Evolutionary conservation across 805 yeast genomes (phyloP), one percentile per base, ranked within the genome.

Genomic region (Starmerella bombi): DNA sequence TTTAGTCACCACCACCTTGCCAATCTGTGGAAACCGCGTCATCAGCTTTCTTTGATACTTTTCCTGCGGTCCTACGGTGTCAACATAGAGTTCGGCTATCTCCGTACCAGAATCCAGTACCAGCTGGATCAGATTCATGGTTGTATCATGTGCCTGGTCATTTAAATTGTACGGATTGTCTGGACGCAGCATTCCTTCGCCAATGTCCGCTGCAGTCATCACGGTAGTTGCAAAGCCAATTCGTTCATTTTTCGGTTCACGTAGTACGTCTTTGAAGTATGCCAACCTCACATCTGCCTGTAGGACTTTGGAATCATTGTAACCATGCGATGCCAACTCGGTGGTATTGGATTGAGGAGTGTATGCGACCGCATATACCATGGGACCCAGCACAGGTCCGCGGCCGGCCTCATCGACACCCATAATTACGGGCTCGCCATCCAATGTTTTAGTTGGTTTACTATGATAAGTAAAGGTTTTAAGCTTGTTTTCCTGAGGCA

Each of bases 361-460:
- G 56, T 84, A 91, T 3, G 91, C 76, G 5, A 84, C 66, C 3
- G 94, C 94, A 55, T 91, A 91, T 2, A 91, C 98, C 98, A 91
- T 91, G 0, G 97, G 93, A 0, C 98, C 98, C 31, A 93, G 54
- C 0, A 93, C 96, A 0, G 99, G 99, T 0, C 99, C 99, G 50
- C 99, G 69, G 1, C 99, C 99, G 0, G 99, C 99, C 58, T 91
- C 99, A 59, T 91, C 99, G 1, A 91, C 94, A 1, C 99, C 99
- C 9, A 91, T 60, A 7, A 77, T 67, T 15, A 59, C 61, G 0
- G 54, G 51, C 33, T 43, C 50, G 8, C 17, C 17, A 12, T 41
- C 40, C 1, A 16, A 3, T 5, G 34, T 17, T 1, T 5, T 5
- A 4, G 30, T 34, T 2, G 53, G 50, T 4, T 28, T 30, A 21